Evolutionary conservation across 345 rosid species (phyloP).

Genomic region (Hypericum perforatum): DNA sequence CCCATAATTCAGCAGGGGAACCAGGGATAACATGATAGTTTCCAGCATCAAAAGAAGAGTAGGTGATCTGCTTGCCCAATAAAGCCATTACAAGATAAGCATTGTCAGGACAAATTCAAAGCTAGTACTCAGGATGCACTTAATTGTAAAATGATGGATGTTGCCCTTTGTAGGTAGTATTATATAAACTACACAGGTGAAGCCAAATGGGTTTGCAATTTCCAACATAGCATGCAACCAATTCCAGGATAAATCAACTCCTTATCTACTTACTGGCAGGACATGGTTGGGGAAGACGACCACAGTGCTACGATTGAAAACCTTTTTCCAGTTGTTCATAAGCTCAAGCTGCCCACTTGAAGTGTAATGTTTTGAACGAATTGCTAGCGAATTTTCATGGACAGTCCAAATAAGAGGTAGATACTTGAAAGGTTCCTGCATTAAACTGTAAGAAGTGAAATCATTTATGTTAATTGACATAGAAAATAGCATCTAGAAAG

Average conservation of each 20-base stretch:
- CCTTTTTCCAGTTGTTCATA: conserved; percentile 69
- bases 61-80: conserved; percentile 40
- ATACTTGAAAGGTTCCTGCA: conserved; percentile 95
- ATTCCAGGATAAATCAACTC: too few species aligned
- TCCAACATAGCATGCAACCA: too few species aligned
- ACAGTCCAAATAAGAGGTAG: conserved; percentile 79
- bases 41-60: conserved; percentile 77
- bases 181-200: too few species aligned
- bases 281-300: conserved; percentile 72
- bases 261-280: conserved; percentile 51
- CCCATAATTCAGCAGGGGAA: conserved; percentile 65
- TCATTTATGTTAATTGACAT: conserved; percentile 20
- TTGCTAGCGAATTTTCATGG: conserved; percentile 60
- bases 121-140: too few species aligned
- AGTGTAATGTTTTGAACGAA: conserved; percentile 50
- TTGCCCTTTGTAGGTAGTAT: too few species aligned
- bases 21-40: conserved; percentile 85
- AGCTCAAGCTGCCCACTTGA: conserved; percentile 59
- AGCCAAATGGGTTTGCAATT: too few species aligned
- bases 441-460: conserved; percentile 57
- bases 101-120: too few species aligned
- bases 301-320: conserved; percentile 64
- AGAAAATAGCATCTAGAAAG: too few species aligned
- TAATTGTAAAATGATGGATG: too few species aligned
- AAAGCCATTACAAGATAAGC: too few species aligned